Evolutionary conservation across 495 filamentous ascomycete genomes (phyloP).

Genomic region (Xylaria flabelliformis): DNA sequence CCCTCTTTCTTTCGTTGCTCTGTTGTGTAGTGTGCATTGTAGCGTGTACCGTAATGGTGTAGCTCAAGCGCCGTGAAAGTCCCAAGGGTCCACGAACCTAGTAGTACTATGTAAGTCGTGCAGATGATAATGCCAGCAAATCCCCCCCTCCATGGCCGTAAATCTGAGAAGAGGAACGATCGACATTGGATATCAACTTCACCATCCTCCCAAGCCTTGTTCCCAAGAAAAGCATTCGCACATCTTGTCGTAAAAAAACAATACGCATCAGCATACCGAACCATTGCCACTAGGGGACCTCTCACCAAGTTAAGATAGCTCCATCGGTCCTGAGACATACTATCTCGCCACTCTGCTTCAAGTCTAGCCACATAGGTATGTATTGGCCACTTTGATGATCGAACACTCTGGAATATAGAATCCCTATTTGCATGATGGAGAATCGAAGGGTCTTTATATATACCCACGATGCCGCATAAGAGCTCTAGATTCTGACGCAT

Average conservation of each 20-base stretch:
- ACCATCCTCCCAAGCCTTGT: slow-evolving; percentile 13
- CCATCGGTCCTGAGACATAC: neutral
- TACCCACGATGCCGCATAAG: slow-evolving; percentile 21
- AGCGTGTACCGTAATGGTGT: slow-evolving; percentile 21
- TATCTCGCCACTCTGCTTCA: slow-evolving; percentile 2
- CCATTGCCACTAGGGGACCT: neutral
- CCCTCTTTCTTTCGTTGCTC: slow-evolving; percentile 27
- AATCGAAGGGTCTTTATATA: slow-evolving; percentile 18
- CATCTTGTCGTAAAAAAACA: slow-evolving; percentile 13
- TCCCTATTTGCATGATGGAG: neutral
- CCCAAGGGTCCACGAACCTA: slow-evolving; percentile 23
- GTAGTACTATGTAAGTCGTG: slow-evolving; percentile 10
- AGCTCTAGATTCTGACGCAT: slow-evolving; percentile 25
- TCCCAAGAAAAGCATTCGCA: neutral
- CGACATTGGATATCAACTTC: slow-evolving; percentile 28
- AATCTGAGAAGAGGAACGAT: slow-evolving; percentile 26
- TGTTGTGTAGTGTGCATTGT: slow-evolving; percentile 13
- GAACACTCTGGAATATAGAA: slow-evolving; percentile 16
- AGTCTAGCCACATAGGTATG: slow-evolving; percentile 27
- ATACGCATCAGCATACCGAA: slow-evolving; percentile 5
- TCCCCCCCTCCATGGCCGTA: slow-evolving; percentile 11
- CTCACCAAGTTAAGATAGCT: slow-evolving; percentile 14
- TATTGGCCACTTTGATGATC: slow-evolving; percentile 11
- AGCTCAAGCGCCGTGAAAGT: slow-evolving; percentile 23
- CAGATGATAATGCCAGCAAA: slow-evolving; percentile 31